Evolutionary conservation across 352 stramenopile species (phyloP), one percentile per base, ranked within the genome.

Genomic region (Phytophthora pistaciae): DNA sequence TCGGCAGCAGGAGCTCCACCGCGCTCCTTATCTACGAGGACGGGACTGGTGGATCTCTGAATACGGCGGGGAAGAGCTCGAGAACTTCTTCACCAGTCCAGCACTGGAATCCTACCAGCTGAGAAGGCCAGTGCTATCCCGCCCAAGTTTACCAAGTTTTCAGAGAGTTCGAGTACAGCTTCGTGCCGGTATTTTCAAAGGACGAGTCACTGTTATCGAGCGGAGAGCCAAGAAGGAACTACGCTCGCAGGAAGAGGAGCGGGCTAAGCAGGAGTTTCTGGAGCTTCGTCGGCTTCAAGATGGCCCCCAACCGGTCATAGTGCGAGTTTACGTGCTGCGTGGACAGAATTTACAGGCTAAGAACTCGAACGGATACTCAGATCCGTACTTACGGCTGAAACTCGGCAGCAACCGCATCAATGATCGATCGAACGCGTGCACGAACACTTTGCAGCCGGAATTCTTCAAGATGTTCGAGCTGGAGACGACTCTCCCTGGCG

Each of bases 41-140:
- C 74, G 88, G 20, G 88, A 93, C 55, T 95, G 88, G 88, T 95
- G 88, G 88, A 90, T 94, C 56, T 77, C 64, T 14, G 66, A 94
- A 27, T 70, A 82, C 23, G 77, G 79, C 2, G 90, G 90, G 0
- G 85, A 95, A 74, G 88, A 96, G 60, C 82, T 97, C 4, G 91
- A 97, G 54, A 74, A 88, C 1, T 96, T 84, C 50, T 77, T 97
- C 9, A 74, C 88, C 42, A 77, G 62, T 2, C 87, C 82, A 54
- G 89, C 91, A 1, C 79, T 97, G 6, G 91, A 97, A 62, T 90
- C 79, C 8, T 97, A 97, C 52, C 70, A 79, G 1, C 75, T 97
- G 1, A 88, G 80, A 46, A 77, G 90, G 9, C 87, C 83, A 0
- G 82, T 92, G 6, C 72, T 92, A 7, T 84, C 82, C 7, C 71